These are phyloP conservation scores for Eucalyptus erythrocorys DNA, from an alignment of 345 rosid genomes.

Conservation along the genomic window DNA sequence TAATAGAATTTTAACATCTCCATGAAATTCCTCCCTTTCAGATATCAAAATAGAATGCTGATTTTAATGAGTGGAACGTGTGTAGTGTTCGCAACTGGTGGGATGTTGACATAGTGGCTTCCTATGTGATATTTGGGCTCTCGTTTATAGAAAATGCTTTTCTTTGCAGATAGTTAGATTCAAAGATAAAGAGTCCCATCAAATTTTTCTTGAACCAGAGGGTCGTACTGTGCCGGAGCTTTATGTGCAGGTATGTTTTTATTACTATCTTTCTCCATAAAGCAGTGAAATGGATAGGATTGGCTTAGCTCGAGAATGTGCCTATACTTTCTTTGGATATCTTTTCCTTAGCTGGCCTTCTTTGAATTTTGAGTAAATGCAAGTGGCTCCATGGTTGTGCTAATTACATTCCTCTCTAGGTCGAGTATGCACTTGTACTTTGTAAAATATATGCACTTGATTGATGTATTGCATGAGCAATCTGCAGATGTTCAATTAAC, in stretches of 20 bases:
- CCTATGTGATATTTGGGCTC: not conserved
- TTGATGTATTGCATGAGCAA: not conserved
- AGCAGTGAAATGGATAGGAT: not conserved
- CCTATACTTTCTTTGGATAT: not conserved
- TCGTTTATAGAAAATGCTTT: not conserved
- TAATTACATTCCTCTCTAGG: not conserved
- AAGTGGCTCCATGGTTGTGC: not conserved
- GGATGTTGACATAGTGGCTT: not conserved
- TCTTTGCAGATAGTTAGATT: constrained; percentile 69
- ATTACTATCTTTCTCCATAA: not conserved
- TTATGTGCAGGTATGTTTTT: constrained; percentile 68
- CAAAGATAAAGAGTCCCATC: constrained; percentile 96
- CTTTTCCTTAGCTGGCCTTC: not conserved
- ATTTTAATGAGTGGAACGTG: not conserved
- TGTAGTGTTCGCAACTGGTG: not conserved
- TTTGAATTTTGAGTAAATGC: not conserved
- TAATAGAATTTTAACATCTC: not conserved
- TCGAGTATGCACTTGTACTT: not conserved
- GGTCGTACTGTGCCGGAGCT: constrained; percentile 94
- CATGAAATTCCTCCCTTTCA: not conserved
- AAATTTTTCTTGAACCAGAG: constrained; percentile 97
- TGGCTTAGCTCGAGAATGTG: not conserved
- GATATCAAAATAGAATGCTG: not conserved
- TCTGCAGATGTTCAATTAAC: not conserved
- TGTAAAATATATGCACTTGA: not conserved